Evolutionary conservation across 1,284 basidiomycete species (phyloP), one percentile per base, ranked within the genome.

Genomic region (Puccinia horiana): DNA sequence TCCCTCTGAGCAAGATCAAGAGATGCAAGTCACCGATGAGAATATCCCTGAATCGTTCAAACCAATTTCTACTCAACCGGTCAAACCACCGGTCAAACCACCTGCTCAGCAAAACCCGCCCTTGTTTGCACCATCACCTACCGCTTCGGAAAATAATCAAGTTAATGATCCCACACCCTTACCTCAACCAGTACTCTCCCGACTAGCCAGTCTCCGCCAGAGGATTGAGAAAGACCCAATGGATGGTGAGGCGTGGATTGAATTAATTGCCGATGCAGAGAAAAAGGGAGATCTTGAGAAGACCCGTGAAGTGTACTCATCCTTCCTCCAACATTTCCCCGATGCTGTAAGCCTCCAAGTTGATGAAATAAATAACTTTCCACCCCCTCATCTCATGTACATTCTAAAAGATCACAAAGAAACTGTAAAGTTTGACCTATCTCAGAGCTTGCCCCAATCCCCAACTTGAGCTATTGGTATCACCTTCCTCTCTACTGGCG

Each of bases 321-420:
- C 90, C 65, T 89, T 94, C 84, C 89, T 95, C 82, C 89, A 91
- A 83, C 90, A 91, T 77, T 94, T 92, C 86, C 93, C 93, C 20
- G 93, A 93, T 87, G 92, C 91, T 84, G 92, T 93, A 88, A 88
- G 90, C 85, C 49, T 78, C 74, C 37, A 79, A 54, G 61, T 47
- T 83, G 42, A 65, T 75, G 47, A 83, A 42, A 83, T 58, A 75
- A 67, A 52, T 70, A 82, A 69, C 58, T 61, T 29, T 77, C 82
- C 23, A 82, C 84, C 83, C 69, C 84, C 70, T 82, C 20, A 54
- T n/a, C n/a, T n/a, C n/a, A n/a, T n/a, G n/a, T n/a, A 37, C 52
- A 32, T 86, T 93, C 92, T 90, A 91, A 44, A 82, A 84, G 18
- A 92, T 94, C 88, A 40, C 23, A 52, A 69, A 40, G 9, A 63